A percentile compares a stretch with the other conserved stretches of the same genome.
Conservation (phyloP, 768 basidiomycete genomes). For the Mycena latifolia region DNA sequence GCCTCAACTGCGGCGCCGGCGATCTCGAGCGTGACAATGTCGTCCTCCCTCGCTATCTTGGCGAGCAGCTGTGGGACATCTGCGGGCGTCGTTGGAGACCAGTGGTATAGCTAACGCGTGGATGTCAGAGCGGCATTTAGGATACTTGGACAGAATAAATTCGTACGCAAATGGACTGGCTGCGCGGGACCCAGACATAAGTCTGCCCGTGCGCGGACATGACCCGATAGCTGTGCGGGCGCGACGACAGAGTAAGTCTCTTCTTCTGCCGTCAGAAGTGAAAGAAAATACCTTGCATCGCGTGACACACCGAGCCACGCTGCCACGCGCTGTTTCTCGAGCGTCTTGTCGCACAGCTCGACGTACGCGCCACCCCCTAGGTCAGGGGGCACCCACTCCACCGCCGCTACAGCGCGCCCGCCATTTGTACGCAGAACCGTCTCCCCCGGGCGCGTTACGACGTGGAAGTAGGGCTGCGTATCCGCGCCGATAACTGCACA, state of each 20-base stretch:
- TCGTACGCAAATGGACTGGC: conserved; percentile 7
- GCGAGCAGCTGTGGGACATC: conserved; percentile 13
- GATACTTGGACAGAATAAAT: too few relatives aligned
- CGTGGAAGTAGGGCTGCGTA: neutral
- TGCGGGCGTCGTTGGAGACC: neutral
- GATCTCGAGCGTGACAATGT: conserved; percentile 14
- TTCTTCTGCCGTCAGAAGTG: too few relatives aligned
- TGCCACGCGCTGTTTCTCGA: conserved; percentile 10
- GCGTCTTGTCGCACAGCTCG: conserved; percentile 9
- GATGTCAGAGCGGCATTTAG: too few relatives aligned
- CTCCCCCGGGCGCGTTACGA: neutral
- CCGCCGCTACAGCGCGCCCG: neutral
- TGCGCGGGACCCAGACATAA: conserved; percentile 20
- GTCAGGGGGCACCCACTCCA: conserved; percentile 1
- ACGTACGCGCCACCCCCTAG: neutral
- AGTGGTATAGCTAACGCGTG: conserved; percentile 11
- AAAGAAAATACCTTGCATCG: conserved; percentile 21
- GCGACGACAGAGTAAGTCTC: too few relatives aligned
- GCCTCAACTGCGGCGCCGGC: neutral
- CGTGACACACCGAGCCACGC: conserved; percentile 11
- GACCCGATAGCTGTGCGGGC: conserved; percentile 9
- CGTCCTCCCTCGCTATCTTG: conserved; percentile 11
- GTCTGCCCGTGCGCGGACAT: conserved; percentile 18
- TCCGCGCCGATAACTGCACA: neutral
- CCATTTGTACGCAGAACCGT: neutral